phyloP scores from a whole-genome alignment of 164 flowering plant genomes.

The Hamamelis virginiana region DNA sequence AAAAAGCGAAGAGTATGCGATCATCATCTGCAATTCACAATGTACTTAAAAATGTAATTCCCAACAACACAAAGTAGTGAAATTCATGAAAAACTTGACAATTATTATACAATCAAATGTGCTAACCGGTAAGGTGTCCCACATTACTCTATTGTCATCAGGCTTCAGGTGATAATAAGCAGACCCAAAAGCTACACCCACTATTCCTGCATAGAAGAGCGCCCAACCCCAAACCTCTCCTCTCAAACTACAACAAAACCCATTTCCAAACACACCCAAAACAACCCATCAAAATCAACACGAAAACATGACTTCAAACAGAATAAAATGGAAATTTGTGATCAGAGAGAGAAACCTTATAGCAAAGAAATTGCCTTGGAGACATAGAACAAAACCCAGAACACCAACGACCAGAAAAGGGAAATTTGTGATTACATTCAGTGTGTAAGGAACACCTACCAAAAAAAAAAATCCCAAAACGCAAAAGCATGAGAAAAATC shows the following conservation, averaged over 20 bases:
- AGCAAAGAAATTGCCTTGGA: conserved; percentile 36
- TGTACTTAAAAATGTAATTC: not conserved
- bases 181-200: conserved; percentile 55
- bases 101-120: not conserved
- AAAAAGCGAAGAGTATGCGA: conserved; percentile 41
- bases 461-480: conserved; percentile 2
- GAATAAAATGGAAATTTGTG: not conserved
- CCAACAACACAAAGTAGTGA: no score
- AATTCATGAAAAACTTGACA: not conserved
- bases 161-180: conserved; percentile 69
- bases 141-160: conserved; percentile 43
- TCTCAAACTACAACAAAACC: conserved; percentile 28
- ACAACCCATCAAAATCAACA: not conserved
- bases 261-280: conserved; percentile 6
- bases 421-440: conserved; percentile 46
- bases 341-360: conserved; percentile 30
- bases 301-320: not conserved
- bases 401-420: conserved; percentile 54
- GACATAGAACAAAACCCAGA: conserved; percentile 45
- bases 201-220: conserved; percentile 46
- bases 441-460: conserved; percentile 37
- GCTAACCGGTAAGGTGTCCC: conserved; percentile 58
- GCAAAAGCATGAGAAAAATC: not conserved
- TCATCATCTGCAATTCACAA: conserved; percentile 46
- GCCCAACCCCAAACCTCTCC: conserved; percentile 59